These are phyloP conservation scores for Mucor mucedo DNA, from an alignment of 371 early-diverging fungal genomes.

Conservation along the genomic window DNA sequence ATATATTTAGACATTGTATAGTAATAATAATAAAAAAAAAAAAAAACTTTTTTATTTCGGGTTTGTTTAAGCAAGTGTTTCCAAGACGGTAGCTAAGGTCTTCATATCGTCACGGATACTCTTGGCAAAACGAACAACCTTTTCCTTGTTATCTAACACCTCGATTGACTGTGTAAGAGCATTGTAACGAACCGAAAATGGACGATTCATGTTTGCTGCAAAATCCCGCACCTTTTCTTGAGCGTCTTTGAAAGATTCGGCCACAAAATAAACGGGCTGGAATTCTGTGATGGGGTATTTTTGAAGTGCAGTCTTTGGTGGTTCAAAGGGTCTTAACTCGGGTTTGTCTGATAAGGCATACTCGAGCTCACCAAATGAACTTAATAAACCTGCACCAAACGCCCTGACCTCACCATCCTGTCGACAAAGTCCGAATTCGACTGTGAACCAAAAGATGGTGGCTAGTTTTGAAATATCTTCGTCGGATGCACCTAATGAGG, in stretches of 20 bases:
- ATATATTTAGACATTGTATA: background rate
- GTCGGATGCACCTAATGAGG: conserved; percentile 92
- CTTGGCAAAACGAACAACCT: conserved; percentile 79
- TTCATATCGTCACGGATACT: conserved; percentile 77
- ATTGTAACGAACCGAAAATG: conserved; percentile 92
- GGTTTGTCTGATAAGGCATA: conserved; percentile 86
- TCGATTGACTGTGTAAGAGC: conserved; percentile 91
- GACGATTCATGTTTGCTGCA: conserved; percentile 77
- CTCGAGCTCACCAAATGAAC: conserved; percentile 96
- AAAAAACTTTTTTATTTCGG: conserved; percentile 3
- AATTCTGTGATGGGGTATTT: conserved; percentile 94
- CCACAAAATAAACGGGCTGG: conserved; percentile 96
- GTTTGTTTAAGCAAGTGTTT: conserved; percentile 44
- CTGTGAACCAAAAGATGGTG: conserved; percentile 94
- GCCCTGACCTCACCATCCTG: conserved; percentile 85
- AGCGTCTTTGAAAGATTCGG: conserved; percentile 92
- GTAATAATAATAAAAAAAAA: background rate
- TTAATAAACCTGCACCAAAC: conserved; percentile 94
- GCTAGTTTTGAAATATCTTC: conserved; percentile 90
- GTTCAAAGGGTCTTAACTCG: conserved; percentile 83
- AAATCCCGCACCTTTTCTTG: conserved; percentile 91
- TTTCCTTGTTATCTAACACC: conserved; percentile 83
- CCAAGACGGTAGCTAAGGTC: conserved; percentile 72
- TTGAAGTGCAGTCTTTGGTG: conserved; percentile 77
- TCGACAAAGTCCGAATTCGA: conserved; percentile 93